phyloP scores from a whole-genome alignment of 2,329 filamentous ascomycete genomes.

The Ophiocordyceps camponoti-floridani region DNA sequence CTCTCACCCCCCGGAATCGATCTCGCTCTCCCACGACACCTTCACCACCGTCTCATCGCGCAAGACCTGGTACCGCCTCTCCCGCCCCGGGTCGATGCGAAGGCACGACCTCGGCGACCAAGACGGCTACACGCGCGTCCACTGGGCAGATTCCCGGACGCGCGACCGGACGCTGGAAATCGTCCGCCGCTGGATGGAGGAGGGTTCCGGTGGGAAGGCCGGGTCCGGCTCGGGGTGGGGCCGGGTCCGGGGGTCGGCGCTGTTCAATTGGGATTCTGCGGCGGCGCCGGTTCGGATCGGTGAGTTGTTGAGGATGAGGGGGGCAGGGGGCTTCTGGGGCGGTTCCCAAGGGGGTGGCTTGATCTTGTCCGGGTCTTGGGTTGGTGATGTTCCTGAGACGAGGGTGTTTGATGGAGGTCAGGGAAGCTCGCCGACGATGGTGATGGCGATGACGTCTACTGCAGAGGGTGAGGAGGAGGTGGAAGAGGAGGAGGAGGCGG shows the following conservation, averaged over 20 bases:
- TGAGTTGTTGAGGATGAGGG: conserved; percentile 13
- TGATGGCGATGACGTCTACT: neutral
- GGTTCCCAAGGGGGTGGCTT: no score
- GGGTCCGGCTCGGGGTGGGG: conserved; percentile 19
- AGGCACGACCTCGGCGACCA: conserved; percentile 38
- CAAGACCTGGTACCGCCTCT: conserved; percentile 47
- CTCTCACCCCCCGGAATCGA: conserved; percentile 12
- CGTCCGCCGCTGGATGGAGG: conserved; percentile 48
- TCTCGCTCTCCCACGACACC: conserved; percentile 28
- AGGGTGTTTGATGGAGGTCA: no score
- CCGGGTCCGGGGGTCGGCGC: conserved; percentile 20
- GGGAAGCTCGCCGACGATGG: no score
- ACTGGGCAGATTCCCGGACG: conserved; percentile 36
- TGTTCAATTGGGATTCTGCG: conserved; percentile 44
- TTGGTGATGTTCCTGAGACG: neutral
- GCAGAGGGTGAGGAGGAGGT: no score
- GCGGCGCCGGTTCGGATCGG: conserved; percentile 28
- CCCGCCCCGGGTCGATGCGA: conserved; percentile 38
- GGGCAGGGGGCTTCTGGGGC: conserved; percentile 3
- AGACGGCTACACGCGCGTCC: conserved; percentile 39
- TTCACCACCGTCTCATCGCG: conserved; percentile 38
- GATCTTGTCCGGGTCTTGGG: no score
- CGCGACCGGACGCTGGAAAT: conserved; percentile 36
- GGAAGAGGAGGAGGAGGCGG: no score
- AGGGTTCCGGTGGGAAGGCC: conserved; percentile 40